These are phyloP conservation scores for Perilla frutescens DNA, from an alignment of 257 asterid genomes.

Conservation along the genomic window DNA sequence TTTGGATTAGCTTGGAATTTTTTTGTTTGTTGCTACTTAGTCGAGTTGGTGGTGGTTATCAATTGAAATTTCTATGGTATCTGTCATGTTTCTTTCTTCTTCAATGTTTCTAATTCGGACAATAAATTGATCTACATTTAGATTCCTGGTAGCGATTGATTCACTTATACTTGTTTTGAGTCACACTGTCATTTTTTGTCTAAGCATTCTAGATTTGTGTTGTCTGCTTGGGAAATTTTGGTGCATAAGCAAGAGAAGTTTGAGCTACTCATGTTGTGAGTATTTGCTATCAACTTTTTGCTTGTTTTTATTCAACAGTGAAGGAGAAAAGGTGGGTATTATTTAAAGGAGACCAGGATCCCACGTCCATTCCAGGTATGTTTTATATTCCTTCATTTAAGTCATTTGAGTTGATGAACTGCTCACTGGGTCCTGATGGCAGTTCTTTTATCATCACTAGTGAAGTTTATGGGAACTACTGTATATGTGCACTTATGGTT, in stretches of 20 bases:
- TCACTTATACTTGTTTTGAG: not conserved
- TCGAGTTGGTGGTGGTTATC: not conserved
- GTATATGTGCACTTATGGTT: not conserved
- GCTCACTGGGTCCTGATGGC: not conserved
- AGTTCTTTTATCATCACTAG: not conserved
- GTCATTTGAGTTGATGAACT: constrained; percentile 18
- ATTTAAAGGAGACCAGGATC: constrained; percentile 92
- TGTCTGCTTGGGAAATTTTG: constrained; percentile 15
- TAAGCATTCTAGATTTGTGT: constrained; percentile 7
- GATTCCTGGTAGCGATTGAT: not conserved
- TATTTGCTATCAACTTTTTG: constrained; percentile 2
- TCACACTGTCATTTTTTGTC: not conserved
- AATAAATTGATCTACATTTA: not conserved
- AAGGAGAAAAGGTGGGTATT: constrained; percentile 91
- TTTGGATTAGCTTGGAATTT: not conserved
- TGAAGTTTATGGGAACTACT: not conserved
- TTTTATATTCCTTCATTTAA: constrained; percentile 25
- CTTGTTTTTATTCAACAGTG: constrained; percentile 53
- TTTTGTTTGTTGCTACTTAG: not conserved
- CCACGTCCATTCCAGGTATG: constrained; percentile 88
- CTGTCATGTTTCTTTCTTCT: not conserved
- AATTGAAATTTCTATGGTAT: not conserved
- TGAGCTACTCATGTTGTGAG: constrained; percentile 5
- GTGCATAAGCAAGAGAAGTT: constrained; percentile 15
- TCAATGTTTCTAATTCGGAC: not conserved